Percentiles rank a stretch among this genome's conserved stretches.
phyloP scores from a whole-genome alignment of 139 green algal genomes.

The Deuterostichococcus epilithicus region DNA sequence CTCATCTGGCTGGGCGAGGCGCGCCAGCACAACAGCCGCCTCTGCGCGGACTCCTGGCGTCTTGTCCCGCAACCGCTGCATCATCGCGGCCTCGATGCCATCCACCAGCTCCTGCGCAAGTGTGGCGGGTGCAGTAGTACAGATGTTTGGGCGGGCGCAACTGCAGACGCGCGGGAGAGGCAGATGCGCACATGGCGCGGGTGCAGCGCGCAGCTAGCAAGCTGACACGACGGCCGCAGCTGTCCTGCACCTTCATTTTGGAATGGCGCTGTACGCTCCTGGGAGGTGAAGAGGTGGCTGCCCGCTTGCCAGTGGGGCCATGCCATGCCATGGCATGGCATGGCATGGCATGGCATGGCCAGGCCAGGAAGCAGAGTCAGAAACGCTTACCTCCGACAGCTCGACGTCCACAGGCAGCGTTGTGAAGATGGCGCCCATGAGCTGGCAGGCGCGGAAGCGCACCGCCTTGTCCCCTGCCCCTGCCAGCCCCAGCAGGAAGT shows the following conservation, averaged over 20 bases:
- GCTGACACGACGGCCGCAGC: not conserved
- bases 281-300: not conserved
- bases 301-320: not conserved
- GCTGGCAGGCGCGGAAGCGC: slow-evolving; percentile 38
- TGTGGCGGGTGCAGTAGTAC: slow-evolving; percentile 6
- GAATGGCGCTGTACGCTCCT: not conserved
- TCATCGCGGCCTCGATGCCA: slow-evolving; percentile 37
- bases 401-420: slow-evolving; percentile 29
- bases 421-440: slow-evolving; percentile 39
- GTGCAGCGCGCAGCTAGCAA: not conserved
- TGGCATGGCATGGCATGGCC: not conserved
- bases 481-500: slow-evolving; percentile 22
- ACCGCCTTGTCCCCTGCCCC: slow-evolving; percentile 35
- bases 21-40: slow-evolving; percentile 43
- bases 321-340: not conserved
- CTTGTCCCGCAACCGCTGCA: slow-evolving; percentile 50
- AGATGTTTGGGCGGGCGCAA: not conserved
- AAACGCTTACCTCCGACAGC: slow-evolving; percentile 22
- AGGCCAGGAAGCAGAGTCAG: too few relatives aligned
- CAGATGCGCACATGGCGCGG: not conserved
- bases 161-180: not conserved
- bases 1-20: slow-evolving; percentile 48
- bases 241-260: not conserved
- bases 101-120: slow-evolving; percentile 36
- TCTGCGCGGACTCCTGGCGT: slow-evolving; percentile 46